A percentile compares a stretch with the other conserved stretches of the same genome.
phyloP scores from a whole-genome alignment of 2,329 filamentous ascomycete genomes.

The Fusarium nanum region DNA sequence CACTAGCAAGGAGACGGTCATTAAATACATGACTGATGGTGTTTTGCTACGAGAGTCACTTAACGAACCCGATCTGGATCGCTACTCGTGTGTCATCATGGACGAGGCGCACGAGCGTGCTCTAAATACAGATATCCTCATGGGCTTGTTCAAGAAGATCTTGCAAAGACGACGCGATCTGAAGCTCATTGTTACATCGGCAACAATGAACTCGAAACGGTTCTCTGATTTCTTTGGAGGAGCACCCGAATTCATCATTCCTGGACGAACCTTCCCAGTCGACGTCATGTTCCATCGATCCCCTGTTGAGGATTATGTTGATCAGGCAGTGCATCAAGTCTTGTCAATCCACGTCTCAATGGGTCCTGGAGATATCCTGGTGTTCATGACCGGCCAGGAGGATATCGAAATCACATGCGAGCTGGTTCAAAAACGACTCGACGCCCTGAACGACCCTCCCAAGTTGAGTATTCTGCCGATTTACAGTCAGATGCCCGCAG shows the following conservation, averaged over 20 bases:
- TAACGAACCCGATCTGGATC: slow-evolving; percentile 91
- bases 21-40: slow-evolving; percentile 99
- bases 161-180: slow-evolving; percentile 88
- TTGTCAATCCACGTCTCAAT: slow-evolving; percentile 96
- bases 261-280: slow-evolving; percentile 94
- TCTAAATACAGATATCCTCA: slow-evolving; percentile 94
- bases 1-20: slow-evolving; percentile 92
- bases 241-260: slow-evolving; percentile 95
- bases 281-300: slow-evolving; percentile 96
- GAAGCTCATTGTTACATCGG: slow-evolving; percentile 97
- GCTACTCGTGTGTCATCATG: slow-evolving; percentile 99
- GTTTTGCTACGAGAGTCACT: slow-evolving; percentile 93
- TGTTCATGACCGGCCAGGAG: slow-evolving; percentile 99
- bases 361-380: slow-evolving; percentile 90
- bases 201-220: slow-evolving; percentile 97
- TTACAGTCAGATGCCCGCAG: slow-evolving; percentile 99
- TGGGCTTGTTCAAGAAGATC: slow-evolving; percentile 98
- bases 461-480: slow-evolving; percentile 96
- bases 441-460: slow-evolving; percentile 91
- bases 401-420: slow-evolving; percentile 98
- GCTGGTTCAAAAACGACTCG: slow-evolving; percentile 85
- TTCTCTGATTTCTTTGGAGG: slow-evolving; percentile 97
- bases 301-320: slow-evolving; percentile 97
- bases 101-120: slow-evolving; percentile 98
- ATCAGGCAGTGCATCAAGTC: slow-evolving; percentile 95